phyloP scores from a whole-genome alignment of 2,329 filamentous ascomycete species.

The Neocucurbitaria cava region DNA sequence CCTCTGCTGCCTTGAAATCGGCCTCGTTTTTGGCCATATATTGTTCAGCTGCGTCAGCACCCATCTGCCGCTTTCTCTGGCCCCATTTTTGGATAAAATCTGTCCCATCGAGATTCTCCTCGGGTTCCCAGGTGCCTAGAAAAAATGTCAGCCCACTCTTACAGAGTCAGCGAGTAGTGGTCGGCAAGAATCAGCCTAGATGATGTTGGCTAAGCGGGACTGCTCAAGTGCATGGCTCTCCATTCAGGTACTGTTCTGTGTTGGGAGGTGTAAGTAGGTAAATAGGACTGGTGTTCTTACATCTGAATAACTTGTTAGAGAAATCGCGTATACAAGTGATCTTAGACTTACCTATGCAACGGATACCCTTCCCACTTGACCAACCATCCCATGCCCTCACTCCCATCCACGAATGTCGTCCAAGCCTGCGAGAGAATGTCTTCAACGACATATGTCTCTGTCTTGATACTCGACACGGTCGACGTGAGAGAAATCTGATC shows the following conservation, averaged over 20 bases:
- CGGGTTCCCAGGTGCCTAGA: slow-evolving; percentile 40
- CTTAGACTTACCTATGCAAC: slow-evolving; percentile 39
- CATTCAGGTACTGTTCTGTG: too few species aligned
- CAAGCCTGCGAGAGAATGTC: slow-evolving; percentile 46
- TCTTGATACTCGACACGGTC: slow-evolving; percentile 42
- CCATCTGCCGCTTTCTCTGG: slow-evolving; percentile 12
- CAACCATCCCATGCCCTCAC: slow-evolving; percentile 57
- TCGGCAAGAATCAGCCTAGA: neutral
- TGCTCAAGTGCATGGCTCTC: too few species aligned
- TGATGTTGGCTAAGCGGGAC: too few species aligned
- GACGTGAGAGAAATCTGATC: slow-evolving; percentile 67
- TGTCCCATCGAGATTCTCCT: slow-evolving; percentile 15
- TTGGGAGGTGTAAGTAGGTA: neutral
- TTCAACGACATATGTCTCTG: slow-evolving; percentile 25
- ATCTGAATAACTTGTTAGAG: slow-evolving; percentile 9
- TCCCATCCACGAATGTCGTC: slow-evolving; percentile 50
- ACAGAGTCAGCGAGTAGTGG: neutral
- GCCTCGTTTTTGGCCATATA: slow-evolving; percentile 14
- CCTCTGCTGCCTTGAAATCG: slow-evolving; percentile 12
- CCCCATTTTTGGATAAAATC: slow-evolving; percentile 18
- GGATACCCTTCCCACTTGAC: slow-evolving; percentile 70
- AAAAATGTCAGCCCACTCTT: slow-evolving; percentile 3
- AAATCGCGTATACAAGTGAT: neutral
- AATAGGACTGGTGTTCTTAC: slow-evolving; percentile 7
- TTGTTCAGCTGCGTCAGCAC: slow-evolving; percentile 4